A percentile compares a stretch with the other conserved stretches of the same genome.
Evolutionary conservation across 2,329 filamentous ascomycete genomes (phyloP).

Genomic region (Cylindrodendrum hubeiense): DNA sequence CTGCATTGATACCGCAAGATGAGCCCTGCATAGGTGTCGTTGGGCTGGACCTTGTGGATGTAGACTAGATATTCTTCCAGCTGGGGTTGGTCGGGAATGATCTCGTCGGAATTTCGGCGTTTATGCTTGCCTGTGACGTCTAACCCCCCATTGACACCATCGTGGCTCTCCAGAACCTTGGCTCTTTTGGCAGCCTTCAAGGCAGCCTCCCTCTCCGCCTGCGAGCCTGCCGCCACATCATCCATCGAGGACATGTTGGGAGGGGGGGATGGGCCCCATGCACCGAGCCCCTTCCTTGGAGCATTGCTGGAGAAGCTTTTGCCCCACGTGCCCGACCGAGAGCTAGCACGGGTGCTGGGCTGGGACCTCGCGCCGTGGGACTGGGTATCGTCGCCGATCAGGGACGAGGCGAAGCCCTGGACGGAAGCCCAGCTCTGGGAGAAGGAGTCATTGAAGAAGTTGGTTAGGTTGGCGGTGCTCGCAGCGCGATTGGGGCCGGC

Average conservation of each 20-base stretch:
- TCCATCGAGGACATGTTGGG: conserved; percentile 51
- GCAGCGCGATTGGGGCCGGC: conserved; percentile 44
- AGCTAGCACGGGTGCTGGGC: conserved; percentile 36
- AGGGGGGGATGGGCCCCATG: conserved; percentile 67
- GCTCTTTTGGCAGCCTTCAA: conserved; percentile 69
- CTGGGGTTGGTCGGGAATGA: conserved; percentile 64
- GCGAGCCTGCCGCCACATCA: conserved; percentile 67
- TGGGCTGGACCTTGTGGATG: conserved; percentile 84
- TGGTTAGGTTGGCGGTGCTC: conserved; percentile 52
- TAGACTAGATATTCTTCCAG: conserved; percentile 87
- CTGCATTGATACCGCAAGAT: conserved; percentile 91
- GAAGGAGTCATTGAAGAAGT: conserved; percentile 65
- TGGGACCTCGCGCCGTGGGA: conserved; percentile 34
- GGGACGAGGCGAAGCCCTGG: conserved; percentile 64
- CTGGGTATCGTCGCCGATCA: conserved; percentile 45
- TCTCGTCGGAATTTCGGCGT: conserved; percentile 76
- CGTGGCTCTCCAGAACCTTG: conserved; percentile 71
- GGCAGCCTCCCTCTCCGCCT: conserved; percentile 65
- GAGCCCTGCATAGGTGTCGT: conserved; percentile 91
- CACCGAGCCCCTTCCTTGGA: conserved; percentile 33
- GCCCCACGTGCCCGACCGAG: conserved; percentile 37
- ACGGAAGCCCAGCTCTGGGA: conserved; percentile 68
- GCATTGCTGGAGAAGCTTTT: conserved; percentile 33
- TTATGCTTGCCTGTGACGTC: conserved; percentile 71
- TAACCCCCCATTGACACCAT: conserved; percentile 69